Evolutionary conservation across 2,329 filamentous ascomycete genomes (phyloP).

Genomic region (Trichoderma brevicompactum): DNA sequence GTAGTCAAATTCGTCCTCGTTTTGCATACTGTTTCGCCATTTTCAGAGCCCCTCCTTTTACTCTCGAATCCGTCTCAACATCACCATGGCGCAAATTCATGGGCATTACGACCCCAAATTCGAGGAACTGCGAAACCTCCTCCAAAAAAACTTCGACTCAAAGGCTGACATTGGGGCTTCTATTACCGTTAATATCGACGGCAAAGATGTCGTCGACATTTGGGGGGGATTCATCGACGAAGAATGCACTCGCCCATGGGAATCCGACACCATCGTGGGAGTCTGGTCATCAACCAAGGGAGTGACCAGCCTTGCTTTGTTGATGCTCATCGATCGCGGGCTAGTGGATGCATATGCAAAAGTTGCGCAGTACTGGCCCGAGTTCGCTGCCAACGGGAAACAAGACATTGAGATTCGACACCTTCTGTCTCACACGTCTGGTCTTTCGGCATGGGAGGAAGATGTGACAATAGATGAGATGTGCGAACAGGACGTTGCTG

Average conservation of each 20-base stretch:
- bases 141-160: constrained; percentile 43
- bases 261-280: constrained; percentile 45
- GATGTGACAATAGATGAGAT: constrained; percentile 41
- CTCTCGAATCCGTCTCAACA: background rate
- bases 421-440: constrained; percentile 47
- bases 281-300: constrained; percentile 50
- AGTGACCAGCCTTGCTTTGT: constrained; percentile 42
- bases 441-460: constrained; percentile 42
- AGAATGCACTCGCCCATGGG: constrained; percentile 42
- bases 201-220: constrained; percentile 49
- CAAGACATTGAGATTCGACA: constrained; percentile 46
- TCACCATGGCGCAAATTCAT: constrained; percentile 12
- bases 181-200: constrained; percentile 47
- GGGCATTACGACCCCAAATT: constrained; percentile 14
- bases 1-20: too few relatives aligned
- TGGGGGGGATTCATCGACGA: constrained; percentile 48
- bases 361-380: constrained; percentile 52
- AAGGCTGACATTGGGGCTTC: constrained; percentile 52
- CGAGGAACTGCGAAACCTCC: constrained; percentile 28
- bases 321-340: constrained; percentile 48
- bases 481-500: constrained; percentile 38
- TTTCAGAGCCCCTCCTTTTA: background rate
- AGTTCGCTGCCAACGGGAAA: constrained; percentile 50
- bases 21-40: background rate
- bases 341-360: constrained; percentile 43